Evolutionary conservation across 176 grass and related monocot genomes (phyloP).

Genomic region (Phoenix dactylifera): DNA sequence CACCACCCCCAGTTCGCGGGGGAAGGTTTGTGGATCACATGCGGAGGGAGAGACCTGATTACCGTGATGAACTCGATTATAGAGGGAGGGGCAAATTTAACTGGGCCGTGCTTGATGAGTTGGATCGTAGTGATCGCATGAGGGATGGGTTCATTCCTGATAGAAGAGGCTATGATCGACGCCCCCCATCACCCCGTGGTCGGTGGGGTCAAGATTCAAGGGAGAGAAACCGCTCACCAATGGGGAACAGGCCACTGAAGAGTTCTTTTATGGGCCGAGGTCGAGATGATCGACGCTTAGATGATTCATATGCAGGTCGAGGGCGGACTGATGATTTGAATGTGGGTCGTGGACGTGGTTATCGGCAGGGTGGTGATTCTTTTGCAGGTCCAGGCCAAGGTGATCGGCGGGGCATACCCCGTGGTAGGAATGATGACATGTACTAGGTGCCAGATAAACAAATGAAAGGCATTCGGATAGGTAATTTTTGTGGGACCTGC

Average conservation of each 20-base stretch:
- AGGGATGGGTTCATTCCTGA: slow-evolving; percentile 35
- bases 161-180: slow-evolving; percentile 25
- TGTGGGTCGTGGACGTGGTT: slow-evolving; percentile 25
- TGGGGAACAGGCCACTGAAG: slow-evolving; percentile 40
- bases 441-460: background rate
- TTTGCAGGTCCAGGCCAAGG: slow-evolving; percentile 27
- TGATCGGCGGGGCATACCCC: slow-evolving; percentile 21
- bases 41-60: slow-evolving; percentile 33
- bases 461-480: background rate
- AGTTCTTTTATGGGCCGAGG: slow-evolving; percentile 34
- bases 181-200: slow-evolving; percentile 41
- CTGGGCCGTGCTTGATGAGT: slow-evolving; percentile 37
- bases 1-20: slow-evolving; percentile 24
- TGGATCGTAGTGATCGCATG: slow-evolving; percentile 25
- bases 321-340: slow-evolving; percentile 24
- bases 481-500: background rate
- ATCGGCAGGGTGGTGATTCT: slow-evolving; percentile 23
- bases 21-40: slow-evolving; percentile 30
- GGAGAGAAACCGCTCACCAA: slow-evolving; percentile 62
- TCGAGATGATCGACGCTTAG: slow-evolving; percentile 22
- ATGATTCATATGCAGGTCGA: slow-evolving; percentile 27
- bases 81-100: slow-evolving; percentile 37
- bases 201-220: slow-evolving; percentile 32
- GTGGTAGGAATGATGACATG: slow-evolving; percentile 30
- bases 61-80: slow-evolving; percentile 32